Base-by-base conservation (phyloP, 306 rosid species). In the Fagus sylvatica region DNA sequence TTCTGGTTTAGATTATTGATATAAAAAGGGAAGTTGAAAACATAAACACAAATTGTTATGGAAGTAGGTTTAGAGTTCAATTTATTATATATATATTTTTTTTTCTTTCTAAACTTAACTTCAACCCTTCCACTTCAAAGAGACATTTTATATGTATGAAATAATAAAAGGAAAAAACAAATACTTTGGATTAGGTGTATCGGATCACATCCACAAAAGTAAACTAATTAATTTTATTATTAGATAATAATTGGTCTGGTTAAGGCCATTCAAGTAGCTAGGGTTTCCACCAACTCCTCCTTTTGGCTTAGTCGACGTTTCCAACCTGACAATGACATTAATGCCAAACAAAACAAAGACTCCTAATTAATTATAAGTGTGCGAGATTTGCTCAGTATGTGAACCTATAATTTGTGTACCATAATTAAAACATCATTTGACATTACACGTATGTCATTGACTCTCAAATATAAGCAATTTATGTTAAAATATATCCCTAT, bases 131-230 rank as follows among this genome's bases (percentile, higher is more conserved):
- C 40, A 32, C 51, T 66, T 40, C 39, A 83, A 83, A 56, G 69
- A 68, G 70, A 85, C 77, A 75, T 72, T 48, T 51, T 56, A 37
- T 39, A 57, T 40, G 37, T 16, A 30, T 8, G 6, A n/a, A 74
- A 60, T 69, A 22, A 22, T 36, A 82, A 28, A 19, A 43, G 55
- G 78, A 13, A 49, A 46, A 74, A 71, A 59, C 66, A 49, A 70
- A 72, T 73, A 46, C 73, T 72, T 72, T 60, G 90, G 94, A 82
- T 86, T 88, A 90, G 94, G 90, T 86, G 64, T 57, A 77, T 75
- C 78, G 46, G 39, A 77, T 40, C 68, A 54, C 49, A 76, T 81
- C 82, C 65, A 55, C 15, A 32, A 67, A 74, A 60, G 54, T 75
- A 51, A 34, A 78, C 28, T 42, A 64, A 33, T 16, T 42, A 64